Conservation (phyloP, 192 early-diverging fungal genomes). For the Mortierella claussenii region DNA sequence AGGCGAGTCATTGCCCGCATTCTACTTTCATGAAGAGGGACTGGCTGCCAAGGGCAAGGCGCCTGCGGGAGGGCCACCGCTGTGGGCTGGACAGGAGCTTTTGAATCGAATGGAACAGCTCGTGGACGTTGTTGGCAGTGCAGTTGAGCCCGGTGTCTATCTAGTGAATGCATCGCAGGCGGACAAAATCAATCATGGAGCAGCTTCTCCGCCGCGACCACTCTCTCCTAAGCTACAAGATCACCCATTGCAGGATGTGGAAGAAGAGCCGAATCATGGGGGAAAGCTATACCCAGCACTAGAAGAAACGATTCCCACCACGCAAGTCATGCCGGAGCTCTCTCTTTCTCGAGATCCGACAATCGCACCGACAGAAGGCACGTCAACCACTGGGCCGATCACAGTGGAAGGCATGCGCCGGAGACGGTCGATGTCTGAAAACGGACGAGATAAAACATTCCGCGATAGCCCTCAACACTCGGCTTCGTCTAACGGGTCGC, state of each 20-base stretch:
- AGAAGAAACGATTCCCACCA: constrained; percentile 1
- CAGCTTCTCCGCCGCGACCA: constrained; percentile 22
- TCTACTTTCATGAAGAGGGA: constrained; percentile 82
- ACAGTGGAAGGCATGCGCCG: constrained; percentile 47
- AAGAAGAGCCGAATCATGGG: background rate
- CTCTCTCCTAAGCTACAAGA: constrained; percentile 5
- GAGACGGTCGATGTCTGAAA: constrained; percentile 3
- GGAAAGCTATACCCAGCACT: constrained; percentile 15
- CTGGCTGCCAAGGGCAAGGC: constrained; percentile 63
- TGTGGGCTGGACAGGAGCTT: constrained; percentile 79
- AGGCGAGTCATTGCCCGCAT: constrained; percentile 69
- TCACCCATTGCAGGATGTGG: constrained; percentile 13
- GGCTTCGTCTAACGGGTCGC: constrained; percentile 1
- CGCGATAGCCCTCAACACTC: background rate
- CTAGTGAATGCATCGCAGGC: constrained; percentile 57
- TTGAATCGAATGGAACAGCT: constrained; percentile 61
- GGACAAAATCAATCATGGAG: constrained; percentile 44
- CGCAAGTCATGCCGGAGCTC: too few relatives aligned
- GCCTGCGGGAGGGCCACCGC: constrained; percentile 17
- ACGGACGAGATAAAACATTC: background rate
- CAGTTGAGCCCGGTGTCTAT: constrained; percentile 57
- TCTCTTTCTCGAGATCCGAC: too few relatives aligned
- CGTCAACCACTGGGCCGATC: constrained; percentile 20
- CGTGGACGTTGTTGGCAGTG: constrained; percentile 53
- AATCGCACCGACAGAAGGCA: background rate